Evolutionary conservation across 176 grass and related monocot species (phyloP).

Genomic region (Bothriochloa decipiens): DNA sequence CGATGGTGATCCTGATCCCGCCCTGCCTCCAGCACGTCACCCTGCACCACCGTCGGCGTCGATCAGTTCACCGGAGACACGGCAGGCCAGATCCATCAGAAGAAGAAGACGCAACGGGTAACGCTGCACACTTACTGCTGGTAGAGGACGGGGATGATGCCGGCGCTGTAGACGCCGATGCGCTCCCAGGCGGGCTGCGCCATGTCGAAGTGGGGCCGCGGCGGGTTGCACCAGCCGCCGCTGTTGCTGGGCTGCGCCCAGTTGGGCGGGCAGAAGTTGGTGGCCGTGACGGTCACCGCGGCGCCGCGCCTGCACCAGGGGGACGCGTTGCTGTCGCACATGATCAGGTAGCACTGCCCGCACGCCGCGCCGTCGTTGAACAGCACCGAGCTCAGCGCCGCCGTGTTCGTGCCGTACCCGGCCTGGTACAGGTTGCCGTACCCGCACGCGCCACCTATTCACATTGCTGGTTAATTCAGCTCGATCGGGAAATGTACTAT

Average conservation of each 20-base stretch:
- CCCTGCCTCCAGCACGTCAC: slow-evolving; percentile 37
- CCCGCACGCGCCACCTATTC: slow-evolving; percentile 57
- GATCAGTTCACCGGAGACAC: not conserved
- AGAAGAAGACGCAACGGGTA: not conserved
- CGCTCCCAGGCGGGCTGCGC: slow-evolving; percentile 33
- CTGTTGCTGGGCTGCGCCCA: slow-evolving; percentile 67
- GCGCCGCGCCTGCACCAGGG: slow-evolving; percentile 19
- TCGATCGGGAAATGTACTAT: too few species aligned
- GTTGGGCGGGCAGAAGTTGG: slow-evolving; percentile 81
- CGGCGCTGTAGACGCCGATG: slow-evolving; percentile 32
- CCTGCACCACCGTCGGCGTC: not conserved
- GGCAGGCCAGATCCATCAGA: too few species aligned
- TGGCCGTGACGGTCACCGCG: slow-evolving; percentile 60
- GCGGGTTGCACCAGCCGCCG: slow-evolving; percentile 86
- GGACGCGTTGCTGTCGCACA: slow-evolving; percentile 47
- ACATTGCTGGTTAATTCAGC: too few species aligned
- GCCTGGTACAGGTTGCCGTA: slow-evolving; percentile 68
- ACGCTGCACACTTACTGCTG: slow-evolving; percentile 13
- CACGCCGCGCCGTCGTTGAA: slow-evolving; percentile 71
- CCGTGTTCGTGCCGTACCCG: slow-evolving; percentile 71
- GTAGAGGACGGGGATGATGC: slow-evolving; percentile 38
- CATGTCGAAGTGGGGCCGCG: slow-evolving; percentile 69
- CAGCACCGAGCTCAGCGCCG: slow-evolving; percentile 68
- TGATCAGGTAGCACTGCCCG: slow-evolving; percentile 71
- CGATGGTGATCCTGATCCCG: slow-evolving; percentile 24